These are phyloP conservation scores for Penicillium sp. DNA, from an alignment of 2,329 filamentous ascomycete genomes.

Conservation along the genomic window DNA sequence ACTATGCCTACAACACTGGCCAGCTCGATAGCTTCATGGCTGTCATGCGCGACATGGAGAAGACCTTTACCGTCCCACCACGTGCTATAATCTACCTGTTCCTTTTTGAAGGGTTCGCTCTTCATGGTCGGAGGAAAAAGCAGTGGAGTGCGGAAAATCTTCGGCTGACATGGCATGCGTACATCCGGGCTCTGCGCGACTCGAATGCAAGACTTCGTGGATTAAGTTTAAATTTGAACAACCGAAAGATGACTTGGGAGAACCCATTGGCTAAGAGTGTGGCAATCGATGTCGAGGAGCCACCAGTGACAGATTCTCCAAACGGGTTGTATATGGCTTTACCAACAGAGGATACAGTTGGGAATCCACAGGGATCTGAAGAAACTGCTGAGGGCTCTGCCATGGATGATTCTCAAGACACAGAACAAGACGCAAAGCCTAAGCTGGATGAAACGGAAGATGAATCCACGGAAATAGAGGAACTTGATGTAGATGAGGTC, in stretches of 20 bases:
- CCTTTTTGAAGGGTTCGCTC: conserved; percentile 77
- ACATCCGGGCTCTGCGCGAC: conserved; percentile 51
- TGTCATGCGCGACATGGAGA: conserved; percentile 76
- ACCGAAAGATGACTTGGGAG: conserved; percentile 28
- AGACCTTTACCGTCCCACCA: conserved; percentile 63
- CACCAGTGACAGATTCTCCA: conserved; percentile 11
- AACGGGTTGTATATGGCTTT: conserved; percentile 29
- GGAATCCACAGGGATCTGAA: not conserved
- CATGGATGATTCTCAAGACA: not conserved
- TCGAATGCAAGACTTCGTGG: conserved; percentile 32
- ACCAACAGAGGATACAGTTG: conserved; percentile 15
- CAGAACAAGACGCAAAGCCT: not conserved
- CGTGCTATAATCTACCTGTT: conserved; percentile 76
- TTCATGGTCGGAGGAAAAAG: conserved; percentile 66
- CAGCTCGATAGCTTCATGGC: conserved; percentile 69
- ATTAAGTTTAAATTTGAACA: conserved; percentile 14
- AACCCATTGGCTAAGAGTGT: conserved; percentile 29
- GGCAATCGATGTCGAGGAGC: conserved; percentile 6
- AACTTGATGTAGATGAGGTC: conserved; percentile 8
- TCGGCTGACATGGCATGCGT: conserved; percentile 64
- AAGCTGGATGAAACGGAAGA: conserved; percentile 10
- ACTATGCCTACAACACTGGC: conserved; percentile 68
- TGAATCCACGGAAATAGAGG: conserved; percentile 5
- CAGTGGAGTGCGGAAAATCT: conserved; percentile 74
- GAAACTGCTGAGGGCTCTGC: not conserved